A percentile compares a stretch with the other conserved stretches of the same genome.
Evolutionary conservation across 371 early-diverging fungal species (phyloP).

Genomic region (Actinomortierella wolfii): DNA sequence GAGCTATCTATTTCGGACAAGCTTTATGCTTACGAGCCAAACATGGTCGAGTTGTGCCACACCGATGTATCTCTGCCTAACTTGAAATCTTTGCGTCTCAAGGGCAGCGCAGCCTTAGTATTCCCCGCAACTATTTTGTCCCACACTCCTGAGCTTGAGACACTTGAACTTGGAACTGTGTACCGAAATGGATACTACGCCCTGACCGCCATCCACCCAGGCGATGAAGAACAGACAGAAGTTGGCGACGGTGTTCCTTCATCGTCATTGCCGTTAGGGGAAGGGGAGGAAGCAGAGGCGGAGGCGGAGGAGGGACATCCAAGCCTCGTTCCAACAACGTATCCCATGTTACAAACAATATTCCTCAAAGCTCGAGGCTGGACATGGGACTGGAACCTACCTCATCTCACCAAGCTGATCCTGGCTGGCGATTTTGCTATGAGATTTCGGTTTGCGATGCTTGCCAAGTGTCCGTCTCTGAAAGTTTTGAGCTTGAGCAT

Average conservation of each 20-base stretch:
- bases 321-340: too few species aligned
- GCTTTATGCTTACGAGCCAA: too few species aligned
- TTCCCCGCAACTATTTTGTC: constrained; percentile 7
- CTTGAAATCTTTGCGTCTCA: constrained; percentile 2
- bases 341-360: too few species aligned
- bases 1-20: too few species aligned
- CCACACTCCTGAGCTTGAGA: constrained; percentile 6
- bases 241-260: too few species aligned
- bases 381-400: constrained; percentile 25
- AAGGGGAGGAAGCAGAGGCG: too few species aligned
- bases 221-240: too few species aligned
- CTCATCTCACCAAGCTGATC: background rate
- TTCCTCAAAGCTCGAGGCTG: constrained; percentile 1
- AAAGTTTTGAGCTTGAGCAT: constrained; percentile 12
- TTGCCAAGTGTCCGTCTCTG: constrained; percentile 15
- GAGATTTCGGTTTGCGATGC: constrained; percentile 19
- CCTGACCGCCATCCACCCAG: too few species aligned
- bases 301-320: too few species aligned
- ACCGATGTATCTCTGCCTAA: background rate
- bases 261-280: too few species aligned
- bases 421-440: constrained; percentile 18
- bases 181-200: too few species aligned
- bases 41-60: too few species aligned
- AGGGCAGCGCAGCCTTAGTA: constrained; percentile 10
- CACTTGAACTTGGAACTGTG: background rate